Evolutionary conservation across 306 rosid species (phyloP).

Genomic region (Lathyrus oleraceus): DNA sequence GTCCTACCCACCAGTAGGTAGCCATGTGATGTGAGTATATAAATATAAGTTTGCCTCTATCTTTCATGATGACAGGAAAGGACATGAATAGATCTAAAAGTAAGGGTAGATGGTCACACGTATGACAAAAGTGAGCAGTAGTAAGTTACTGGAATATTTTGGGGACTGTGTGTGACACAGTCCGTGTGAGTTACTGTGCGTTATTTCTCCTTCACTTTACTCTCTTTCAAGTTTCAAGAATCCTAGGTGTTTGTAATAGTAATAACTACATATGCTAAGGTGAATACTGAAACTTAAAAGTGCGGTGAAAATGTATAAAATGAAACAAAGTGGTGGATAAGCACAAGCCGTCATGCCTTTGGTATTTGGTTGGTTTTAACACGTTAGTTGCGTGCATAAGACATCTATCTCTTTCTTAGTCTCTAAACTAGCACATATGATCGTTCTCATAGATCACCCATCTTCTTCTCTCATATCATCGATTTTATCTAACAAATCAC

Average conservation of each 20-base stretch:
- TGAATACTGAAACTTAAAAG: background rate
- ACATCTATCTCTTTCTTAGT: too few relatives aligned
- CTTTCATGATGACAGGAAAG: slow-evolving; percentile 44
- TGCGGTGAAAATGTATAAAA: background rate
- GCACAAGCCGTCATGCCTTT: background rate
- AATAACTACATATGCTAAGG: background rate
- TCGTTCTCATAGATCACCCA: too few relatives aligned
- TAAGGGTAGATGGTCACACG: slow-evolving; percentile 64
- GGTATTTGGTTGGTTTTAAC: background rate
- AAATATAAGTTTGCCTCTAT: background rate
- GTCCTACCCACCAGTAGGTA: slow-evolving; percentile 51
- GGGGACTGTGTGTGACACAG: slow-evolving; percentile 45
- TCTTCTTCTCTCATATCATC: too few relatives aligned
- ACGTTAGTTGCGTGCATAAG: background rate
- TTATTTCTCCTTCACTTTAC: background rate
- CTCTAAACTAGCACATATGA: too few relatives aligned
- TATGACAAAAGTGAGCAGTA: slow-evolving; percentile 76
- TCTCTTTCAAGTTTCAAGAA: slow-evolving; percentile 31
- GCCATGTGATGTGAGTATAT: slow-evolving; percentile 63
- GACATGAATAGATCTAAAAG: slow-evolving; percentile 59
- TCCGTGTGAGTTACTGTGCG: slow-evolving; percentile 27
- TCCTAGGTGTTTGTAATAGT: slow-evolving; percentile 39
- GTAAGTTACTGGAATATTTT: slow-evolving; percentile 55
- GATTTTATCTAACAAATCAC: too few relatives aligned
- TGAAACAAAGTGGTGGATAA: background rate